Conservation (phyloP, 192 early-diverging fungal species). For the Helicostylum pulchrum region DNA sequence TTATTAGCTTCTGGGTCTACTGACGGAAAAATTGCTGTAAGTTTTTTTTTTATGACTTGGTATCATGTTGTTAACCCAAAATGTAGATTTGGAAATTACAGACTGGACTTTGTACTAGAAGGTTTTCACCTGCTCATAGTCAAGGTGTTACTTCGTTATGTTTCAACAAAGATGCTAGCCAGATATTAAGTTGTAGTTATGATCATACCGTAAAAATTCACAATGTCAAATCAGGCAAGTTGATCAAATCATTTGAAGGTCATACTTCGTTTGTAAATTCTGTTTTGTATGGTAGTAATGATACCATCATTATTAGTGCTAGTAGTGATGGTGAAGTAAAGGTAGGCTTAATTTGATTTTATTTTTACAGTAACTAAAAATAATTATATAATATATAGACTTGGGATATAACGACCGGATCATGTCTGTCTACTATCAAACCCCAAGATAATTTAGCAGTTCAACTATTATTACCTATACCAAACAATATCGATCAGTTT, state of each 20-base stretch:
- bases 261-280: conserved; percentile 87
- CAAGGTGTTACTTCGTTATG: conserved; percentile 78
- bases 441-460: conserved; percentile 44
- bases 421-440: conserved; percentile 58
- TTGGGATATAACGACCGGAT: conserved; percentile 75
- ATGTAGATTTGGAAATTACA: conserved; percentile 76
- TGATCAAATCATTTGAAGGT: conserved; percentile 87
- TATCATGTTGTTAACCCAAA: not conserved
- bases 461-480: conserved; percentile 55
- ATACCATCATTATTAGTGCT: conserved; percentile 65
- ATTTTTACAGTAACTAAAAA: not conserved
- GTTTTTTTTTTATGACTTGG: not conserved
- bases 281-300: conserved; percentile 68
- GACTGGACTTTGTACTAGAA: conserved; percentile 67
- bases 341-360: conserved; percentile 39
- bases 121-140: conserved; percentile 82
- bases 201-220: conserved; percentile 81
- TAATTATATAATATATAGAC: conserved; percentile 47
- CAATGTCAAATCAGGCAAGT: conserved; percentile 87
- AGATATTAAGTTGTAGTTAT: conserved; percentile 80
- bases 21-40: conserved; percentile 82
- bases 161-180: conserved; percentile 75
- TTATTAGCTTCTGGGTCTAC: conserved; percentile 79
- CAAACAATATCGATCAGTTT: conserved; percentile 60
- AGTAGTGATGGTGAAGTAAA: conserved; percentile 85